Base-by-base conservation (phyloP, 2,329 filamentous ascomycete genomes). In the Colletotrichum siamense region DNA sequence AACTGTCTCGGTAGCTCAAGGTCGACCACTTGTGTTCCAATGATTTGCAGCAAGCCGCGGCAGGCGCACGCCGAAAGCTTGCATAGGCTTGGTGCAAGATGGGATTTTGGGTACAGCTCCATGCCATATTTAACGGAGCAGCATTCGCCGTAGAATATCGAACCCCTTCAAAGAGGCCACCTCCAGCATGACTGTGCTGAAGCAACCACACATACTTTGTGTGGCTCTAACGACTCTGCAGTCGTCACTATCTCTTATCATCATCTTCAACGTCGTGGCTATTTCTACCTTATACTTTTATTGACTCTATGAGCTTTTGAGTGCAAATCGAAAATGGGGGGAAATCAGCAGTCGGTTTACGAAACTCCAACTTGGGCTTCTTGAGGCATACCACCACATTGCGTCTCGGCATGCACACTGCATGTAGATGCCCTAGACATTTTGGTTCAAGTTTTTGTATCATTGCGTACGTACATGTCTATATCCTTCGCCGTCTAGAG, bases 401-500 rank as follows among this genome's bases (percentile, higher is more conserved):
- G n/a, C n/a, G 44, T 12, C 9, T 49, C n/a, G 44, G 10, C 44
- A 49, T 49, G 44, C 44, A 49, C 44, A 49, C 44, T 49, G n/a
- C 44, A 49, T n/a, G 12, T 22, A 22, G n/a, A 49, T 34, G 22
- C 28, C 59, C 30, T 12, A 4, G 18, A 24, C 24, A 10, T 10
- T 10, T 15, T 64, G n/a, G n/a, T 32, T 44, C 18, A 44, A 24
- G 32, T 36, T 61, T 62, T 70, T 62, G 49, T 77, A 69, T 77
- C 69, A 78, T 82, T 84, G 84, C 84, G 81, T 85, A 83, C 83
- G 81, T 83, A 84, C 83, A 82, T 84, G 81, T 85, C 84, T 86
- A 84, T 85, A 79, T 80, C 80, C 79, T 84, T 84, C 83, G 83
- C 84, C 83, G 80, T 86, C 84, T 86, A 85, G 81, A 84, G 81